Base-by-base conservation (phyloP, 1,139 yeast genomes). In the Kodamaea anthophila region DNA sequence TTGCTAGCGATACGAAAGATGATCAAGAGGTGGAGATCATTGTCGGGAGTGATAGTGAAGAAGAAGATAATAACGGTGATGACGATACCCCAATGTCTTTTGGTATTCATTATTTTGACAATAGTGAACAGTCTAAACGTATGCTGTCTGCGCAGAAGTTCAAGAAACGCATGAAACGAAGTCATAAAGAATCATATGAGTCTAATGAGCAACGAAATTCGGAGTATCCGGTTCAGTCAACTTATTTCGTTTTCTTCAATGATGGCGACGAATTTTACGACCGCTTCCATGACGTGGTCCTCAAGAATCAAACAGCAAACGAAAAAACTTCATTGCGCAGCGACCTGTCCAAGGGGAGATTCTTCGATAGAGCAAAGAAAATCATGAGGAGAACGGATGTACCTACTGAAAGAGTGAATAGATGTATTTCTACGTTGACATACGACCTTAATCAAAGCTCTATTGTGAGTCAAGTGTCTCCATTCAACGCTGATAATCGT, bases 201-300 rank as follows among this genome's bases (percentile, higher is more conserved):
- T 16, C 18, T 16, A 9, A 9, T 6, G 8, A 16, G 18, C n/a
- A n/a, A n/a, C n/a, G n/a, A n/a, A n/a, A n/a, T 10, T 9, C 21
- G 13, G 6, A 24, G 20, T 19, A 23, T 13, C 21, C 14, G 11
- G 12, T 8, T 13, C 78, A 0, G 44, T 84, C 78, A 30, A 74
- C 80, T 39, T 74, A 72, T 35, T 70, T 87, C 41, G 71, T 84
- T 42, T 81, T 85, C 42, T 79, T 85, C 46, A 59, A 43, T 12
- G 47, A 45, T 14, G 62, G 64, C 3, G 41, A 47, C 3, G 49
- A 45, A 4, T 58, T 63, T 32, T 46, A 48, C 26, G 42, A 49
- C 3, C 34, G 40, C 1, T 44, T 63, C 28, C 45, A 43, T 9
- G 42, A 44, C 12, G 41, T 58, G 8, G 34, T 55, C 5, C 34